Evolutionary conservation across 129 eudicot genomes (phyloP).

Genomic region (Flaveria robusta): DNA sequence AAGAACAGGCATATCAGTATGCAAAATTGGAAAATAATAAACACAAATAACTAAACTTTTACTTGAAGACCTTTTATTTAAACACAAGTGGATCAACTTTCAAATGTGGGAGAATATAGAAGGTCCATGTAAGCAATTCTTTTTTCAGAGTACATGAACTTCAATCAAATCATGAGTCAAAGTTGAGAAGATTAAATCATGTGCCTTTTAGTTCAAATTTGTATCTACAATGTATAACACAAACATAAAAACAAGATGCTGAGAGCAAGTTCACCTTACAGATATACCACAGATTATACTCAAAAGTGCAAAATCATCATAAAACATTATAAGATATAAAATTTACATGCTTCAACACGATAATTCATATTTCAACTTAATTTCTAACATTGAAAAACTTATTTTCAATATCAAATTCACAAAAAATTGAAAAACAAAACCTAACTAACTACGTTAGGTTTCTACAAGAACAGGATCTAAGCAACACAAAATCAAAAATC

Average conservation of each 20-base stretch:
- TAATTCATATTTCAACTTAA: background rate
- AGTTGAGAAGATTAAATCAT: background rate
- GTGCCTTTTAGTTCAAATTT: background rate
- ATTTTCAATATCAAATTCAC: background rate
- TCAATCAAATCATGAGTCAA: background rate
- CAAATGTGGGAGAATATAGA: background rate
- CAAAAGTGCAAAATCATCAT: background rate
- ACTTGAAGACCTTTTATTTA: constrained; percentile 1
- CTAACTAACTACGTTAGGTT: background rate
- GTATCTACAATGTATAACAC: background rate
- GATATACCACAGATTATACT: background rate
- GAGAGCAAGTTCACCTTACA: background rate
- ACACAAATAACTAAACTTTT: background rate
- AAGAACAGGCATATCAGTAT: background rate
- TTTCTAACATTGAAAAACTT: background rate
- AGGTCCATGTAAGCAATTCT: background rate
- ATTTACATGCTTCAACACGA: background rate
- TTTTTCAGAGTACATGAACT: background rate
- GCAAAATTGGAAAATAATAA: background rate
- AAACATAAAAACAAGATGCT: too few species aligned
- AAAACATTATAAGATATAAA: background rate
- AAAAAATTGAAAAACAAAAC: background rate
- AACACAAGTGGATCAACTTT: background rate
- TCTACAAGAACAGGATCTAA: background rate
- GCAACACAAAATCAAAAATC: background rate